Percentiles rank a stretch among this genome's conserved stretches.
These are phyloP conservation scores for Sordariomycetes sp. DNA, from an alignment of 2,329 filamentous ascomycete genomes.

Conservation along the genomic window DNA sequence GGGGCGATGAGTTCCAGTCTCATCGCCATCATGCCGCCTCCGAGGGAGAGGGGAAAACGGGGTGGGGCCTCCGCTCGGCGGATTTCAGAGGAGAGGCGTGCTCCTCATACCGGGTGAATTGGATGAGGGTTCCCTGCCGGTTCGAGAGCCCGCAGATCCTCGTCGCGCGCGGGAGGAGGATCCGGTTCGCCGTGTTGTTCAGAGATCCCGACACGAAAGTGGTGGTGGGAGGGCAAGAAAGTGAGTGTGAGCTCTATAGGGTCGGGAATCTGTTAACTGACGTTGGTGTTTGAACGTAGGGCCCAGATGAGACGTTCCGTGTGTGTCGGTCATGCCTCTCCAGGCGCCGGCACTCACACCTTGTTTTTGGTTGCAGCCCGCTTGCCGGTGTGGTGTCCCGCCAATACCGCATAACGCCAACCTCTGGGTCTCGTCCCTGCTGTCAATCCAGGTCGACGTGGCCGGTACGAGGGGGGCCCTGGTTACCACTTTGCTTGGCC, in stretches of 20 bases:
- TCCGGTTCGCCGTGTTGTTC: neutral
- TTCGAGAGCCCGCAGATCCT: neutral
- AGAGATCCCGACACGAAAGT: neutral
- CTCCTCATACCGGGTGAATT: neutral
- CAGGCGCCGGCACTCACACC: neutral
- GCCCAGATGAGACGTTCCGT: neutral
- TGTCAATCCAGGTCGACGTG: neutral
- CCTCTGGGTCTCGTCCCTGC: neutral
- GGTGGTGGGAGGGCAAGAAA: neutral
- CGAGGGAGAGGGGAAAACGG: neutral
- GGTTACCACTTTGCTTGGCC: too few species aligned
- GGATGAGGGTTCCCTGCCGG: neutral
- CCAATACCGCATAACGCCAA: neutral
- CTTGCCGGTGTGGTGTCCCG: neutral
- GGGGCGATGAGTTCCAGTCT: neutral
- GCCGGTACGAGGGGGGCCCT: neutral
- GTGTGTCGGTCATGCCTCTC: neutral
- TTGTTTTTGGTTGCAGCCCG: neutral
- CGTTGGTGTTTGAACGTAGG: neutral
- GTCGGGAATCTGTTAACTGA: neutral
- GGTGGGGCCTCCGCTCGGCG: neutral
- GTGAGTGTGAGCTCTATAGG: neutral
- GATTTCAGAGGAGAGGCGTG: neutral
- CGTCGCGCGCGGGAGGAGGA: neutral
- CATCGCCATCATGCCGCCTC: neutral